Conservation (phyloP, 2,329 filamentous ascomycete species). For the Tricladium varicosporioides region DNA sequence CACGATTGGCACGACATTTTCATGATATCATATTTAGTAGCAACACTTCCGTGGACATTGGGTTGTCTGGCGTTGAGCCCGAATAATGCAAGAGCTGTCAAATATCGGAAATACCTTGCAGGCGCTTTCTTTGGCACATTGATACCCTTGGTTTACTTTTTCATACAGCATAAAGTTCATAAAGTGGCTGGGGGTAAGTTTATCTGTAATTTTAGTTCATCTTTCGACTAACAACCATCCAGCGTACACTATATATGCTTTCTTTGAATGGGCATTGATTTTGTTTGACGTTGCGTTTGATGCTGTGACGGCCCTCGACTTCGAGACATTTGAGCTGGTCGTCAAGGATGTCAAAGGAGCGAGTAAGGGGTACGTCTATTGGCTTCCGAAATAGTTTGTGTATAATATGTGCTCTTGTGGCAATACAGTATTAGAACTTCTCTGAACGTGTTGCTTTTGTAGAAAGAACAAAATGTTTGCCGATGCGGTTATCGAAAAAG, state of each 20-base stretch:
- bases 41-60: conserved; percentile 91
- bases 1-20: conserved; percentile 99
- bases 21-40: conserved; percentile 97
- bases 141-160: conserved; percentile 90
- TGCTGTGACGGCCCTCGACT: conserved; percentile 90
- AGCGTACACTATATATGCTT: conserved; percentile 97
- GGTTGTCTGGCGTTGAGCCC: conserved; percentile 89
- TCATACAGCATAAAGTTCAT: conserved; percentile 98
- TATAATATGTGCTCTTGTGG: conserved; percentile 41
- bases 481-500: conserved; percentile 62
- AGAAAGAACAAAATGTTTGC: conserved; percentile 43
- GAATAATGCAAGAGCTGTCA: conserved; percentile 76
- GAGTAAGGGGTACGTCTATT: conserved; percentile 97
- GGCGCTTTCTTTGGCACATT: conserved; percentile 86
- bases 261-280: conserved; percentile 96
- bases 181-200: conserved; percentile 82
- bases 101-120: conserved; percentile 84
- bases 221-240: conserved; percentile 6
- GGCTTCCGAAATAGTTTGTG: conserved; percentile 83
- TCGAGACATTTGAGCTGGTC: conserved; percentile 81
- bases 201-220: neutral
- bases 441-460: conserved; percentile 36
- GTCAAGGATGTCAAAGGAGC: conserved; percentile 85
- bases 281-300: conserved; percentile 96
- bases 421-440: conserved; percentile 27